phyloP scores from a whole-genome alignment of 2,329 filamentous ascomycete genomes.

The Scedosporium minutisporum region DNA sequence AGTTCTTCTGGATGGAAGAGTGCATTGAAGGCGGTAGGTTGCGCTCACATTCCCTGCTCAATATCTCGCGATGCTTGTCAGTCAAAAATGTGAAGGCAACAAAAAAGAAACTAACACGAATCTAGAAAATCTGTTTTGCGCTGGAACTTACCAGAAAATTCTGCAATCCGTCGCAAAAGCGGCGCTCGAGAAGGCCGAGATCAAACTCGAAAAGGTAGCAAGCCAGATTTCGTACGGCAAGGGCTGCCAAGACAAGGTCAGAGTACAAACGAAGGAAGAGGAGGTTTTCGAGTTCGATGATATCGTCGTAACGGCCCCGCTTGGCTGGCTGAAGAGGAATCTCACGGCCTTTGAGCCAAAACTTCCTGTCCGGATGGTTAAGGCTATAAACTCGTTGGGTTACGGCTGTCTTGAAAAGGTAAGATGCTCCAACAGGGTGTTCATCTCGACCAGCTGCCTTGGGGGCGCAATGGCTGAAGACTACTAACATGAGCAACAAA shows the following conservation, averaged over 20 bases:
- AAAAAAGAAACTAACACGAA: neutral
- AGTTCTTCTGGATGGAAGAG: conserved; percentile 71
- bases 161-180: conserved; percentile 49
- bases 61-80: neutral
- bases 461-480: too few relatives aligned
- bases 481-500: conserved; percentile 10
- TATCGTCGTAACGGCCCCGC: conserved; percentile 56
- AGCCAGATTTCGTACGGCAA: conserved; percentile 28
- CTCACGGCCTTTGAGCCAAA: conserved; percentile 48
- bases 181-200: conserved; percentile 42
- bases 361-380: conserved; percentile 44
- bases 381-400: conserved; percentile 54
- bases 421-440: conserved; percentile 4
- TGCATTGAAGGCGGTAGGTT: conserved; percentile 59
- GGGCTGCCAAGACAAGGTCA: conserved; percentile 22
- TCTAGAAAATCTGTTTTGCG: conserved; percentile 49
- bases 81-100: neutral
- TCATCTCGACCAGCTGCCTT: neutral
- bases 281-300: conserved; percentile 50
- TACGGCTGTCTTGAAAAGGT: conserved; percentile 67
- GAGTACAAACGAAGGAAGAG: conserved; percentile 35
- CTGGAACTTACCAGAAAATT: conserved; percentile 49
- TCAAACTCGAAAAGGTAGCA: conserved; percentile 41
- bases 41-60: neutral
- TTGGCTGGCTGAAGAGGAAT: conserved; percentile 59